These are phyloP conservation scores for Eucalyptus polybractea DNA, from an alignment of 345 rosid genomes.

Conservation along the genomic window DNA sequence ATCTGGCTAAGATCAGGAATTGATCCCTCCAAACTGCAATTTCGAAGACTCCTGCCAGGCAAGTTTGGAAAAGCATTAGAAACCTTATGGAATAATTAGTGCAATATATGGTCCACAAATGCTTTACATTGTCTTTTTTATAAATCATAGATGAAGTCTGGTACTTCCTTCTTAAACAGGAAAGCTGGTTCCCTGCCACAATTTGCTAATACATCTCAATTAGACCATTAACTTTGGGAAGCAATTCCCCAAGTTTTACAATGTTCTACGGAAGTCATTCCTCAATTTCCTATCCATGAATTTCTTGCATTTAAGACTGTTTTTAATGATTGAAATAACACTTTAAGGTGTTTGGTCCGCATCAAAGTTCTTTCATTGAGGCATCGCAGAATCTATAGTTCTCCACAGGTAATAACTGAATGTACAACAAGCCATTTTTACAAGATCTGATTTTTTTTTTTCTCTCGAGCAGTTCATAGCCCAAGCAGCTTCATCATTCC, in stretches of 20 bases:
- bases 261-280: neutral
- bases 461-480: neutral
- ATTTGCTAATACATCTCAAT: neutral
- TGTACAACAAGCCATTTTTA: neutral
- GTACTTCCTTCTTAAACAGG: neutral
- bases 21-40: slow-evolving; percentile 60
- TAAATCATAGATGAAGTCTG: neutral
- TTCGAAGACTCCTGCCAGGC: slow-evolving; percentile 77
- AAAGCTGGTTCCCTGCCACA: neutral
- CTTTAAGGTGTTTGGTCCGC: neutral
- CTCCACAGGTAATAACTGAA: neutral
- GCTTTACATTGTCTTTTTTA: neutral
- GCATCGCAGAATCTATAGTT: neutral
- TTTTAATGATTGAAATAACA: neutral
- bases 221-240: neutral
- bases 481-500: neutral
- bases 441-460: neutral
- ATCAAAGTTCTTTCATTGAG: neutral
- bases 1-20: slow-evolving; percentile 75
- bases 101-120: neutral
- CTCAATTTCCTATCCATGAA: neutral
- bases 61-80: neutral
- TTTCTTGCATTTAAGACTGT: neutral
- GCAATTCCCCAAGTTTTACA: neutral
- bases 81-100: neutral